Evolutionary conservation across 768 basidiomycete species (phyloP), one percentile per base, ranked within the genome.

Genomic region (Phlebiopsis gigantea): DNA sequence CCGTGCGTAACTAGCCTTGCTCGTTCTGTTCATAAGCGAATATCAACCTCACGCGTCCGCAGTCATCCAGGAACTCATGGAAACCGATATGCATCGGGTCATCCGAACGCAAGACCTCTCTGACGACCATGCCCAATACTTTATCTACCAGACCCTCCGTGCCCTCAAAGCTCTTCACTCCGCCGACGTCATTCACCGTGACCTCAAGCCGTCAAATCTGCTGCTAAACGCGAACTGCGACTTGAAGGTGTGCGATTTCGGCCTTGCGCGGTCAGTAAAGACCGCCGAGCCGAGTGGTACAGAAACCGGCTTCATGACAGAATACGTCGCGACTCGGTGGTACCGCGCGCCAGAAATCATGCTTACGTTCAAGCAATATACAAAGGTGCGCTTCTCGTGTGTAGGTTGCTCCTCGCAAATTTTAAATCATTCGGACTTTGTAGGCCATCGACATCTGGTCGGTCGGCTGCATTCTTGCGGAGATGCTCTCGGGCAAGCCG

Each of bases 281-380:
- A 91, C 90, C 4, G 89, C 90, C 4, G 88, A 90, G 68, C 87
- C 88, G 0, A 87, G 85, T 14, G 90, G 88, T 22, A 90, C 88
- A 6, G 67, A 68, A 46, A 71, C 72, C 8, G 73, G 73, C 3
- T 94, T 93, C 75, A 93, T 95, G 93, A 96, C 93, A 1, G 91
- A 93, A 84, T 96, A 95, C 66, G 97, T 99, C 48, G 96, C 97
- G 1, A 98, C 97, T 24, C 79, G 97, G 63, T 99, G 97, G 97
- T 99, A 98, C 68, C 85, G 97, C 34, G 97, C 97, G 0, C 97
- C 97, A 0, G 97, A 99, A 71, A 95, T 99, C 75, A 99, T 99
- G 97, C 79, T 99, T 51, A 97, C 94, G 9, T 98, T 98, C 79
- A 96, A 97, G 69, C 90, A 97, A 70, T 99, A 99, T 74, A 96